Evolutionary conservation across 1,139 yeast species (phyloP).

Genomic region (Suhomyces ambrosiae): DNA sequence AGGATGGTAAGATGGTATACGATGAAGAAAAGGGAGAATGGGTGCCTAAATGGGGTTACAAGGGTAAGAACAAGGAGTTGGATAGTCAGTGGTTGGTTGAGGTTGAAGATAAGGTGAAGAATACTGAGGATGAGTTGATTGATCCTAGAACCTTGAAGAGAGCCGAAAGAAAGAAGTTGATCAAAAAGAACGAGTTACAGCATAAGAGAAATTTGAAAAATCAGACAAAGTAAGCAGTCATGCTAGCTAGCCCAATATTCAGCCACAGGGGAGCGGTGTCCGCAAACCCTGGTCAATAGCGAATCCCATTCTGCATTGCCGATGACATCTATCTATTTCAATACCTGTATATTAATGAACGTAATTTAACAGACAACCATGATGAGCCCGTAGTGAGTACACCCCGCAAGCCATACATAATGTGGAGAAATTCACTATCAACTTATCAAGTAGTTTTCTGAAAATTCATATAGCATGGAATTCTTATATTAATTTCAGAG

Average conservation of each 20-base stretch:
- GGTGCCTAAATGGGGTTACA: slow-evolving; percentile 99
- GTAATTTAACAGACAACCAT: no score
- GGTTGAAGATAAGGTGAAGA: slow-evolving; percentile 72
- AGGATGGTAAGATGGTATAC: slow-evolving; percentile 85
- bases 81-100: slow-evolving; percentile 97
- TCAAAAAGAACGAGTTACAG: slow-evolving; percentile 84
- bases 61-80: slow-evolving; percentile 83
- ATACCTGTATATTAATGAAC: slow-evolving; percentile 7
- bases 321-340: no score
- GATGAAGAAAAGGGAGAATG: slow-evolving; percentile 92
- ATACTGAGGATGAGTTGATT: slow-evolving; percentile 68
- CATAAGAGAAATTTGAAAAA: slow-evolving; percentile 77
- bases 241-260: no score
- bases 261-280: no score
- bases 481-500: no score
- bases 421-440: no score
- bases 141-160: slow-evolving; percentile 86
- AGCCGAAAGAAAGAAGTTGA: slow-evolving; percentile 79
- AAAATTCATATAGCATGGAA: no score
- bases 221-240: slow-evolving; percentile 12
- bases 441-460: no score
- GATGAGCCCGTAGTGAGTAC: no score
- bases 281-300: no score
- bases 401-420: no score
- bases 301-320: no score